Evolutionary conservation across 192 early-diverging fungal species (phyloP), one percentile per base, ranked within the genome.

Genomic region (Podila epicladia): DNA sequence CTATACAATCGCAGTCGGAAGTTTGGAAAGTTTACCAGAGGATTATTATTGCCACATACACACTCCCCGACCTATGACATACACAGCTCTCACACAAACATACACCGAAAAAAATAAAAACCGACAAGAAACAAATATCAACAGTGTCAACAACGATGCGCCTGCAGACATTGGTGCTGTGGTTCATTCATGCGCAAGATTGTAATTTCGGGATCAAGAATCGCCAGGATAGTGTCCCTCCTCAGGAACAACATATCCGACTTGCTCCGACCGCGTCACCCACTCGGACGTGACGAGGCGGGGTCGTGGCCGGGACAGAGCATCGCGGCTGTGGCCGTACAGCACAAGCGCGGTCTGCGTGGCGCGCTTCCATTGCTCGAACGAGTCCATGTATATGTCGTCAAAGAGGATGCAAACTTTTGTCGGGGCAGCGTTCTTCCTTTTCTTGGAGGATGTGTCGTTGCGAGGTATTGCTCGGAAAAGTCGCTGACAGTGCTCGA

Each of bases 261-360:
- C 68, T 29, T 69, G 58, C 5, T 73, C 66, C 1, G 77, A 80
- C 22, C 69, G 69, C 13, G 37, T 64, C 17, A 80, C 77, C 77
- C 77, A 80, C 28, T 62, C 66, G 12, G 71, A 60, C 2, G 77
- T 80, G 33, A 80, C 71, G 35, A 80, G 45, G 20, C 77, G 70
- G 13, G 77, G 64, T 48, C 64, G 5, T 41, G 64, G 77, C 0
- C 72, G 60, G 7, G 72, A 69, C 48, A 80, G 73, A 2, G 67
- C 61, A 22, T 35, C 35, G 15, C 71, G 38, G 35, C 9, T 22
- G 53, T 64, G n/a, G 17, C 71, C 77, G 38, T 69, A 80, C 0
- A 80, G 57, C 0, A 20, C 19, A 26, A 22, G 26, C 32, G 70
- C 58, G 0, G 72, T 58, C 53, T 63, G 67, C 45, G 72, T 80